Evolutionary conservation across 306 rosid species (phyloP), one percentile per base, ranked within the genome.

Genomic region (Sicyos baderoa): DNA sequence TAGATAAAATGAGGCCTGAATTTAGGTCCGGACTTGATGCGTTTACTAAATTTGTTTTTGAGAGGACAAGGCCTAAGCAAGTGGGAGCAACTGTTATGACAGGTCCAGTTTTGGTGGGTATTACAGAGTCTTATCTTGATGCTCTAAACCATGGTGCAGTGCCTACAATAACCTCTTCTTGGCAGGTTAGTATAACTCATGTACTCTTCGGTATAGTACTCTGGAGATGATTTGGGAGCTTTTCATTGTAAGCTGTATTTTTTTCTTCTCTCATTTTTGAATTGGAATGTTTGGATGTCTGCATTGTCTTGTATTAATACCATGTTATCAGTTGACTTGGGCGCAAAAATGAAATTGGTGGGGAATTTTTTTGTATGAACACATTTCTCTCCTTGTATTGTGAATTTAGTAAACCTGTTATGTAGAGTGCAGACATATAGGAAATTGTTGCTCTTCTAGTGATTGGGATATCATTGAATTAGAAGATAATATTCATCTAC

Each of bases 71-170:
- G 77, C 96, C 99, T 67, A 94, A 94, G 76, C 97, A 94, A 84
- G 85, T 94, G 58, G 99, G 99, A 59, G 96, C 96, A 72, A 94
- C 96, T 63, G 77, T 84, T 80, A 84, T 94, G 99, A 90, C 97
- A 4, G 99, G 99, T 23, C 97, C 99, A 57, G 75, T 94, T 68
- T 78, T 94, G 79, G 76, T 94, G 66, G 99, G 99, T 32, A 82
- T 94, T 45, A 88, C 90, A 0, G 81, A 90, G 73, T 84, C 99
- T 54, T 94, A 94, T 87, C 84, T 94, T 44, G 87, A 88, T 74
- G 99, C 99, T 19, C 84, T 94, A 42, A 94, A 94, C 76, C 84
- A 86, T 61, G 99, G 99, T 79, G 99, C 99, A 2, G 99, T 94
- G 76, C 99, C 99, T 54, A 80, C 91, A 47, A 90, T 94, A 80